Conservation (phyloP, 345 rosid genomes). For the Salix udensis region DNA sequence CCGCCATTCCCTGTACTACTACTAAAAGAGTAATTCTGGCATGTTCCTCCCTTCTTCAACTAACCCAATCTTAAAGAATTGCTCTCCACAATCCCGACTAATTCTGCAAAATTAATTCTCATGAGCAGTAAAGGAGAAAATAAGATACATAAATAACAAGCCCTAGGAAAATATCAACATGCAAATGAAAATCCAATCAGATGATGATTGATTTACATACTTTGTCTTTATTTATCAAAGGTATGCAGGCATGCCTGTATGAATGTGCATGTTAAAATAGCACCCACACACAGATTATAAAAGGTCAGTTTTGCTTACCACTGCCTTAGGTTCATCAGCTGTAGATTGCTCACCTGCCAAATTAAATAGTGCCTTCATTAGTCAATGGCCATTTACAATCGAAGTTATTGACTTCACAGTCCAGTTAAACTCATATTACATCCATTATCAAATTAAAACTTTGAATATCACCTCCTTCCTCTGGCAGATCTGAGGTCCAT, state of each 20-base stretch:
- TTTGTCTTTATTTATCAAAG: neutral
- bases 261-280: neutral
- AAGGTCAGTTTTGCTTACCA: constrained; percentile 34
- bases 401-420: neutral
- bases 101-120: constrained; percentile 21
- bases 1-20: constrained; percentile 4
- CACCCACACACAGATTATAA: neutral
- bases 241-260: neutral
- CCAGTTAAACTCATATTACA: neutral
- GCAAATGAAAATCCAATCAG: neutral
- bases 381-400: neutral
- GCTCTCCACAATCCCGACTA: constrained; percentile 5
- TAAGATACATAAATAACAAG: neutral
- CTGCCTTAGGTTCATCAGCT: constrained; percentile 43
- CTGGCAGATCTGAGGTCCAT: constrained; percentile 82
- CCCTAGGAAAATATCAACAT: neutral
- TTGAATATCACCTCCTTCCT: constrained; percentile 64
- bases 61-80: constrained; percentile 8
- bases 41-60: neutral
- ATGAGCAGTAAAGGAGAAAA: neutral
- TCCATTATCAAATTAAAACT: neutral
- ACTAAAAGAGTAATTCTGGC: neutral
- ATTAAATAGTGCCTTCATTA: neutral
- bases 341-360: constrained; percentile 59
- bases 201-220: neutral